A percentile compares a stretch with the other conserved stretches of the same genome.
phyloP scores from a whole-genome alignment of 2,329 filamentous ascomycete species.

The Chrysoporthe deuterocubensis region DNA sequence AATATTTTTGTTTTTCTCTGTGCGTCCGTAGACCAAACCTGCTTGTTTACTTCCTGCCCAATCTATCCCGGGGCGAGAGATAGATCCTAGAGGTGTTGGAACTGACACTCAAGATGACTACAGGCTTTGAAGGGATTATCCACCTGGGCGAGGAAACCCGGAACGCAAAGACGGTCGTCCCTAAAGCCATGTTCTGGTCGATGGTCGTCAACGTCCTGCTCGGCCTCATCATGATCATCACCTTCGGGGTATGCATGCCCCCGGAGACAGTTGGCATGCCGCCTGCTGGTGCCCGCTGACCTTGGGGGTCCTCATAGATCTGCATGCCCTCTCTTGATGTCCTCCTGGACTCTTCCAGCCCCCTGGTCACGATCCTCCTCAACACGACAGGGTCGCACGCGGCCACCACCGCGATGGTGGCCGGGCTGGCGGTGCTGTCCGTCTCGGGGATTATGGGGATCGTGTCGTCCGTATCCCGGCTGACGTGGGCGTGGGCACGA shows the following conservation, averaged over 20 bases:
- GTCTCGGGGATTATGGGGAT: slow-evolving; percentile 46
- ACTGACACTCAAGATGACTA: background rate
- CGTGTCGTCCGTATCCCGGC: slow-evolving; percentile 50
- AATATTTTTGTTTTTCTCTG: slow-evolving; percentile 39
- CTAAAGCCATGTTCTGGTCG: slow-evolving; percentile 48
- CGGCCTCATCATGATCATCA: slow-evolving; percentile 45
- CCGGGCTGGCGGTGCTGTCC: slow-evolving; percentile 42
- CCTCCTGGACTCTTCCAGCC: slow-evolving; percentile 40
- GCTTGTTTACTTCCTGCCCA: too few species aligned
- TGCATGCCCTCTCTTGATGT: slow-evolving; percentile 46
- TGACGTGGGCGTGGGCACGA: slow-evolving; percentile 54
- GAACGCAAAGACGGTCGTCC: slow-evolving; percentile 49
- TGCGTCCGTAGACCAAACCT: slow-evolving; percentile 22
- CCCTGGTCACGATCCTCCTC: slow-evolving; percentile 48
- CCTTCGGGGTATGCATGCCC: slow-evolving; percentile 41
- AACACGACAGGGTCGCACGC: slow-evolving; percentile 44
- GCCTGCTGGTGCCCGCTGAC: background rate
- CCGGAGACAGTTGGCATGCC: background rate
- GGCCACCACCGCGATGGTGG: slow-evolving; percentile 46
- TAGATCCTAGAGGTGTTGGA: too few species aligned
- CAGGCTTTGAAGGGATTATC: slow-evolving; percentile 51
- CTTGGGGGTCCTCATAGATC: slow-evolving; percentile 1
- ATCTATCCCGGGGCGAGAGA: too few species aligned
- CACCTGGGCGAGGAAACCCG: slow-evolving; percentile 52
- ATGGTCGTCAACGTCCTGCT: slow-evolving; percentile 47